These are phyloP conservation scores for Plicaturopsis crispa DNA, from an alignment of 768 basidiomycete genomes.

Conservation along the genomic window DNA sequence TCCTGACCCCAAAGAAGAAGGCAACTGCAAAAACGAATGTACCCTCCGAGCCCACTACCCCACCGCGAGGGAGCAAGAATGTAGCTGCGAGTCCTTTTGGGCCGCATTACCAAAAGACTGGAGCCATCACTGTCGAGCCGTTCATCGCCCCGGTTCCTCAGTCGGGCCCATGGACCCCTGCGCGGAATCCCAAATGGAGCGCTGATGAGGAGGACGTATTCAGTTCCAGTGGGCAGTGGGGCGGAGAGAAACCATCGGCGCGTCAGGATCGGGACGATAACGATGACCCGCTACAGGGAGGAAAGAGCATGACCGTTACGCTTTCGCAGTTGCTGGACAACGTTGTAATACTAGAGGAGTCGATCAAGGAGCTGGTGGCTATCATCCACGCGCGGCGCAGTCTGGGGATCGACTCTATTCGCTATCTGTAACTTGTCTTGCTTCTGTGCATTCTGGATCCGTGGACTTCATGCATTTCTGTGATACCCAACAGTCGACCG, in stretches of 20 bases:
- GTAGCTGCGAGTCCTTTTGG: slow-evolving; percentile 73
- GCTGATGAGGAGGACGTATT: slow-evolving; percentile 71
- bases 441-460: too few relatives aligned
- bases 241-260: slow-evolving; percentile 26
- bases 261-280: slow-evolving; percentile 15
- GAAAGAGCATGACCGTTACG: slow-evolving; percentile 42
- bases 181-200: slow-evolving; percentile 42
- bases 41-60: slow-evolving; percentile 35
- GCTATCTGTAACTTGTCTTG: slow-evolving; percentile 75
- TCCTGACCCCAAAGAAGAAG: slow-evolving; percentile 72
- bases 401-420: slow-evolving; percentile 76
- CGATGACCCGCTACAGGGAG: slow-evolving; percentile 22
- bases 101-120: slow-evolving; percentile 76
- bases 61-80: slow-evolving; percentile 32
- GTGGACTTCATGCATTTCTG: too few relatives aligned
- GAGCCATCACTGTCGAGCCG: slow-evolving; percentile 62
- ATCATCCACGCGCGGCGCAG: slow-evolving; percentile 78
- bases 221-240: slow-evolving; percentile 41
- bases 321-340: slow-evolving; percentile 87
- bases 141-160: slow-evolving; percentile 54
- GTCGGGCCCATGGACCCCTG: slow-evolving; percentile 58
- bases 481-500: too few relatives aligned
- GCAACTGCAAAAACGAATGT: slow-evolving; percentile 27
- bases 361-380: slow-evolving; percentile 86
- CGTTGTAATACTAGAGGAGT: slow-evolving; percentile 90